These are phyloP conservation scores for Cucumis sativus DNA, from an alignment of 306 rosid genomes.

Conservation along the genomic window Cucumber_9930_V3 NC_026658.2:4527501-4528000, in stretches of 20 bases:
- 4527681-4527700: constrained; percentile 52
- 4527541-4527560: background rate
- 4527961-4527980: background rate
- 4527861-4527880: background rate
- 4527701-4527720: background rate
- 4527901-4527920: background rate
- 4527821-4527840: background rate
- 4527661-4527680: constrained; percentile 77
- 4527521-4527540: background rate
- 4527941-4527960: background rate
- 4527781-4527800: background rate
- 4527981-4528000: background rate
- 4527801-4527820: background rate
- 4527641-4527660: constrained; percentile 53
- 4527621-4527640: constrained; percentile 70
- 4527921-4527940: background rate
- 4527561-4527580: background rate
- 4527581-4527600: constrained; percentile 64
- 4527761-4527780: background rate
- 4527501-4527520: constrained; percentile 2
- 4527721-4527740: background rate
- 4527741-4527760: background rate
- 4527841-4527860: background rate
- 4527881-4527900: background rate
- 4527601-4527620: constrained; percentile 75